Evolutionary conservation across 148 eudicot species (phyloP), one percentile per base, ranked within the genome.

Genomic region (Camellia sinensis): DNA sequence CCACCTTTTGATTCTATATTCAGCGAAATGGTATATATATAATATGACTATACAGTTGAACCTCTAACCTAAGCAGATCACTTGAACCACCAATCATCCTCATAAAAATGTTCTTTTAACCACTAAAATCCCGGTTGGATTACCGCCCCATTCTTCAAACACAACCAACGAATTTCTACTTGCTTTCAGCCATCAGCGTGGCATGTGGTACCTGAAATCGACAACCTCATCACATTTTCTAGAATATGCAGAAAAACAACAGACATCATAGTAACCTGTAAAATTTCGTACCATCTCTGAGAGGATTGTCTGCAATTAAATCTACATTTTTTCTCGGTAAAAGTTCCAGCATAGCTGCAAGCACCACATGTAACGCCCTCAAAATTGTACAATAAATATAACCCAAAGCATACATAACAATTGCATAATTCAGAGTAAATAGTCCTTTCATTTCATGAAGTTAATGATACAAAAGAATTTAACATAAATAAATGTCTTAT

Each of bases 121-220:
- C 88, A 94, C 73, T 44, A 90, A 75, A 79, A 94, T 87, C 56
- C 88, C 82, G 59, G 56, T 80, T 2, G 98, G 93, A 68, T 90
- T 85, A 21, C 97, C 95, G 4, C 97, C 97, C 88, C 84, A 87
- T 86, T 92, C 98, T 81, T 94, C 97, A 61, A 92, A 89, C 40
- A 94, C 88, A 22, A 91, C 93, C 80, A 94, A 73, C 7, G 88
- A 75, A 80, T 94, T 94, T 74, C 90, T 91, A 15, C 44, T 88
- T 0, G 92, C 91, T 69, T 84, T 82, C 57, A 94, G 79, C 98
- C 98, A 94, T 29, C 97, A 91, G 0, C 91, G 89, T 22, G 97
- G 98, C 79, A 94, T 83, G 82, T 94, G 97, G 80, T 92, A 94
- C 97, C 97, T 92, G 85, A 77, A 83, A 85, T 52, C 19, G 29